Evolutionary conservation across 305 asterid species (phyloP).

Genomic region (Fraxinus albicans): DNA sequence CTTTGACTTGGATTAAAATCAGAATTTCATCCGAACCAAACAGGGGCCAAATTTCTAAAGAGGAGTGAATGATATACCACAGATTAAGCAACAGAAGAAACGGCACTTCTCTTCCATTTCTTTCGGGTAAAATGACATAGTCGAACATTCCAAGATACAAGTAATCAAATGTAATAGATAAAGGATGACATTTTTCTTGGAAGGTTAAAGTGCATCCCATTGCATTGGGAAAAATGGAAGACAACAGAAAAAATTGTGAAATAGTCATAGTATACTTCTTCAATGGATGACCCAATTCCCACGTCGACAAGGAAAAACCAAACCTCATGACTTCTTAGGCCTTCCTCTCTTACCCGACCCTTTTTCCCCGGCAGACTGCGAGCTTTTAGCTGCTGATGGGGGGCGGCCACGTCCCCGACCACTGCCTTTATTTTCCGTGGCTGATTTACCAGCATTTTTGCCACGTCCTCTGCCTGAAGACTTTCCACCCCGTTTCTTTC

Average conservation of each 20-base stretch:
- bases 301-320: background rate
- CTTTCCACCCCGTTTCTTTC: conserved; percentile 32
- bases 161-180: background rate
- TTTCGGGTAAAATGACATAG: background rate
- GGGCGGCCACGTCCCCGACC: conserved; percentile 80
- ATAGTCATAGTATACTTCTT: conserved; percentile 22
- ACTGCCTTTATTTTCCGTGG: conserved; percentile 39
- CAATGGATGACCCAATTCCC: conserved; percentile 16
- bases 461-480: conserved; percentile 57
- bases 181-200: conserved; percentile 33
- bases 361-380: conserved; percentile 36
- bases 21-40: too few species aligned
- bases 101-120: conserved; percentile 4
- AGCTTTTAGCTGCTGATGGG: conserved; percentile 39
- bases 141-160: background rate
- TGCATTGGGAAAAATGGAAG: conserved; percentile 18
- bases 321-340: conserved; percentile 52
- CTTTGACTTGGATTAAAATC: too few species aligned
- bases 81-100: background rate
- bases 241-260: background rate
- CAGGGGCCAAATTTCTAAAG: conserved; percentile 1
- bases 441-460: conserved; percentile 39
- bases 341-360: conserved; percentile 72
- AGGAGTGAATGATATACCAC: background rate
- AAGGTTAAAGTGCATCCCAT: conserved; percentile 29